Evolutionary conservation across 768 basidiomycete genomes (phyloP).

Genomic region (Mycena polygramma): DNA sequence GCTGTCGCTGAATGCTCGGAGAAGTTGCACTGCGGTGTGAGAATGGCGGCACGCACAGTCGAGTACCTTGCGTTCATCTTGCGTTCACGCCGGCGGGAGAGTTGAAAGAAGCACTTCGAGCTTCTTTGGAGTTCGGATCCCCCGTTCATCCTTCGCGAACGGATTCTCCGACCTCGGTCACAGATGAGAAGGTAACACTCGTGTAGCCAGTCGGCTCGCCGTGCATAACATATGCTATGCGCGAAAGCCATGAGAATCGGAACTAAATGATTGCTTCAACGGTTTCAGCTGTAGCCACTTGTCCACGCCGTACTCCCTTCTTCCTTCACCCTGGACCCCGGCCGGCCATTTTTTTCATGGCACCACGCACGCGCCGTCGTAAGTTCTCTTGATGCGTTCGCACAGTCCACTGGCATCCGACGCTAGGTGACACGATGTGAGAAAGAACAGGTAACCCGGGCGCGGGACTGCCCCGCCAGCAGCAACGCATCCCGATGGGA

Average conservation of each 20-base stretch:
- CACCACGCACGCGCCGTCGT: neutral
- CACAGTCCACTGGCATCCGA: neutral
- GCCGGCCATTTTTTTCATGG: too few relatives aligned
- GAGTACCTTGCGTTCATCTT: too few relatives aligned
- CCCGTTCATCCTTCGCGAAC: neutral
- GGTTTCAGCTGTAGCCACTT: constrained; percentile 6
- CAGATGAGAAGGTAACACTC: neutral
- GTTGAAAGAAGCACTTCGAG: neutral
- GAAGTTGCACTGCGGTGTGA: too few relatives aligned
- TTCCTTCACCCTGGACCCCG: too few relatives aligned
- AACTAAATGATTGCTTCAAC: neutral
- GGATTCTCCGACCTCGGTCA: neutral
- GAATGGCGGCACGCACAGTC: too few relatives aligned
- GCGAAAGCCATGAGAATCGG: constrained; percentile 8
- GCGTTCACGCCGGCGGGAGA: neutral
- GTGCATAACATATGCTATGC: neutral
- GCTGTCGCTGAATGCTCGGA: neutral
- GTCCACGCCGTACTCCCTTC: neutral
- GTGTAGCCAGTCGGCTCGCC: neutral
- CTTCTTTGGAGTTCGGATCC: constrained; percentile 4
- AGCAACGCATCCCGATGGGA: constrained; percentile 5
- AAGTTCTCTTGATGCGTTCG: neutral
- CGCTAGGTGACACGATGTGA: neutral
- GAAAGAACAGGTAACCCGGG: neutral
- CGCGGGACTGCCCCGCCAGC: neutral